Conservation (phyloP, 192 early-diverging fungal genomes). For the Jimgerdemannia flammicorona region DNA sequence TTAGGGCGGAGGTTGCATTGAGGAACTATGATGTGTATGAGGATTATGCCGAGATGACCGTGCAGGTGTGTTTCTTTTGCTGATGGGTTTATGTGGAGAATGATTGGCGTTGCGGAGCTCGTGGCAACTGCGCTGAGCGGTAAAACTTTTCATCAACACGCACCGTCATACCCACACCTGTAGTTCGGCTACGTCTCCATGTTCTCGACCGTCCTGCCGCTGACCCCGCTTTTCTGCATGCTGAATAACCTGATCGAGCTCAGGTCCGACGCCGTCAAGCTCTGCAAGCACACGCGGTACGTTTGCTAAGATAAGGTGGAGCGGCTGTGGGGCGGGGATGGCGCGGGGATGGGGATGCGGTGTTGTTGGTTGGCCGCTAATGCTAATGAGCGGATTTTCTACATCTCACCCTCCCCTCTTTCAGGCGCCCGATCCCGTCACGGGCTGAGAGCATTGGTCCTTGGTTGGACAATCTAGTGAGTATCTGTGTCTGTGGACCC, state of each 20-base stretch:
- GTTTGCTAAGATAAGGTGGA: neutral
- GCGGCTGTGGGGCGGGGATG: neutral
- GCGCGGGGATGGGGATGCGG: neutral
- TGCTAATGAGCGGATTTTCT: neutral
- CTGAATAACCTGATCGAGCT: constrained; percentile 93
- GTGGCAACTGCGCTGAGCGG: too few species aligned
- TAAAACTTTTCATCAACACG: neutral
- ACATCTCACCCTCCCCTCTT: neutral
- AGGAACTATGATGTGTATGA: constrained; percentile 80
- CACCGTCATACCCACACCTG: neutral
- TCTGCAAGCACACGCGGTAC: constrained; percentile 66
- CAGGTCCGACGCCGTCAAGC: constrained; percentile 87
- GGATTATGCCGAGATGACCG: constrained; percentile 92
- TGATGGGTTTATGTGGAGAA: neutral
- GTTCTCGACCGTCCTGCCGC: constrained; percentile 84
- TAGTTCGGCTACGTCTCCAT: constrained; percentile 85
- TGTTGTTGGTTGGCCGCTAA: neutral
- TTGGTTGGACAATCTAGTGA: constrained; percentile 33
- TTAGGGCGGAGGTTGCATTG: constrained; percentile 55
- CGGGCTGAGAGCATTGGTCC: constrained; percentile 32
- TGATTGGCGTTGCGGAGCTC: neutral
- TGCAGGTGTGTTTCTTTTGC: constrained; percentile 55
- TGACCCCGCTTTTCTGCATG: constrained; percentile 75
- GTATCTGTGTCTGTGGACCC: neutral
- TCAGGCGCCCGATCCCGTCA: constrained; percentile 26